Conservation (phyloP, 345 rosid species). For the Salix brachista region DNA sequence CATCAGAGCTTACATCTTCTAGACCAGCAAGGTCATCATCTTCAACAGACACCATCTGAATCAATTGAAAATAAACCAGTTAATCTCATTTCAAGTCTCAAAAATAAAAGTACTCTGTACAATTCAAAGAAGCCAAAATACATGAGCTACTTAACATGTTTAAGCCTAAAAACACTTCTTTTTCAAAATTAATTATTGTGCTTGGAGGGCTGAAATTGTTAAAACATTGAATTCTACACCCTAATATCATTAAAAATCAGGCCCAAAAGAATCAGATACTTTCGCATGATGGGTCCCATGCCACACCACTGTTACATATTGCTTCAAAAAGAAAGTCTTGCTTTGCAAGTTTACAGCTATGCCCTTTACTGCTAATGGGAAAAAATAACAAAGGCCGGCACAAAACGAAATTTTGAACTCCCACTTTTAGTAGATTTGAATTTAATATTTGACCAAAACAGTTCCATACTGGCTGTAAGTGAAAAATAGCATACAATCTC, state of each 20-base stretch:
- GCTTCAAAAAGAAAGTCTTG: not conserved
- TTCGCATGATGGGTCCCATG: not conserved
- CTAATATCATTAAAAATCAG: not conserved
- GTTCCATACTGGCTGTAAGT: not conserved
- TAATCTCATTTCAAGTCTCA: not conserved
- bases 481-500: not conserved
- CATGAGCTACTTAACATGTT: not conserved
- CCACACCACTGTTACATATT: not conserved
- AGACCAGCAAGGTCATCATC: conserved; percentile 99
- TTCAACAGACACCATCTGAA: conserved; percentile 92
- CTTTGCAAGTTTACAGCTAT: not conserved
- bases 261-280: not conserved
- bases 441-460: not conserved
- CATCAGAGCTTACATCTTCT: conserved; percentile 96
- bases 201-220: not conserved
- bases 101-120: not conserved
- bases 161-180: not conserved
- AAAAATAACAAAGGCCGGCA: not conserved
- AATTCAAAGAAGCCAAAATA: not conserved
- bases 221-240: not conserved
- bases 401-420: not conserved
- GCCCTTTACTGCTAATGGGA: not conserved
- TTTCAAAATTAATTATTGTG: not conserved
- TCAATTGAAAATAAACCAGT: not conserved
- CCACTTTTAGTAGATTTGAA: not conserved